Conservation (phyloP, 805 yeast species). For the Starmera caribaea region DNA sequence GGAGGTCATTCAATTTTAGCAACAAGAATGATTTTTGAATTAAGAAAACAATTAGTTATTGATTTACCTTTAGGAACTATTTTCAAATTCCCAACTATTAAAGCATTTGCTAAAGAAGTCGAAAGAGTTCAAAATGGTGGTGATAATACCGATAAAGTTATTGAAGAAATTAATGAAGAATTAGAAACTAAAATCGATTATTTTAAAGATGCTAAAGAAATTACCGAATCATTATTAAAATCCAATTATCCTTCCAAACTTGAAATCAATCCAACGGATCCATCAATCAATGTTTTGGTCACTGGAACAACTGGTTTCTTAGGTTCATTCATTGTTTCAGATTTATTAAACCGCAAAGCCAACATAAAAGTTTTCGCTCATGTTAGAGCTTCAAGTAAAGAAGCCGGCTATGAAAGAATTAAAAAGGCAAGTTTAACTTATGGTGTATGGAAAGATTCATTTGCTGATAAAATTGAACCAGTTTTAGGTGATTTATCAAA, state of each 20-base stretch:
- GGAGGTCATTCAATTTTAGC: constrained; percentile 98
- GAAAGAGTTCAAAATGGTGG: constrained; percentile 44
- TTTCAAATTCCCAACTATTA: constrained; percentile 82
- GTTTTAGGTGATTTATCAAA: constrained; percentile 77
- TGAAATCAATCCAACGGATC: constrained; percentile 22
- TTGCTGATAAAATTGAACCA: constrained; percentile 49
- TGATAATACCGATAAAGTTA: constrained; percentile 38
- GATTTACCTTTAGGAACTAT: constrained; percentile 87
- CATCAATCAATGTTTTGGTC: constrained; percentile 56
- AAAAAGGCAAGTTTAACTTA: constrained; percentile 68
- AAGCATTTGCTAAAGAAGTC: constrained; percentile 66
- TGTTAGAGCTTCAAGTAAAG: constrained; percentile 71
- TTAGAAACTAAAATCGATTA: constrained; percentile 33
- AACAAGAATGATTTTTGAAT: constrained; percentile 90
- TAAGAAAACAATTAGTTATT: constrained; percentile 66
- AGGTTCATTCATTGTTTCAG: constrained; percentile 81
- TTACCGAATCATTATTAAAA: constrained; percentile 31
- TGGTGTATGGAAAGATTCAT: constrained; percentile 52
- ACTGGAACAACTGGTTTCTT: constrained; percentile 97
- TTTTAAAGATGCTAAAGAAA: constrained; percentile 62
- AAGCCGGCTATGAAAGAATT: constrained; percentile 68
- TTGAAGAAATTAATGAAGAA: constrained; percentile 25
- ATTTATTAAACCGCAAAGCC: constrained; percentile 50
- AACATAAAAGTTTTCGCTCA: constrained; percentile 70
- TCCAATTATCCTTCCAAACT: constrained; percentile 34